Evolutionary conservation across 495 filamentous ascomycete species (phyloP), one percentile per base, ranked within the genome.

Genomic region (Hyaloscypha variabilis): DNA sequence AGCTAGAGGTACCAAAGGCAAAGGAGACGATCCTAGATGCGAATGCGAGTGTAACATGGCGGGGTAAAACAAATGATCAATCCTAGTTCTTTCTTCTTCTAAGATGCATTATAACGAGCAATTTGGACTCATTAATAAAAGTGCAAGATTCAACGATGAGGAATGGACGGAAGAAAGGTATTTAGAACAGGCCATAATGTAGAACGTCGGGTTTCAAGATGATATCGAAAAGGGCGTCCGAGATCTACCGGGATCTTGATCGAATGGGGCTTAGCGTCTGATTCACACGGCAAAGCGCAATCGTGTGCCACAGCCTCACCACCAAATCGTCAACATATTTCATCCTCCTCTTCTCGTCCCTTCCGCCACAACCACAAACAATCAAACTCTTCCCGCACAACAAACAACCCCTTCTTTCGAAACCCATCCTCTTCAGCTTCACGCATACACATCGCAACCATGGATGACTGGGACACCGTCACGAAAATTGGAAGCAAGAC

Each of bases 401-500:
- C 63, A 46, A 59, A 25, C 46, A 66, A 25, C 51, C 26, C 19
- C 51, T 25, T n/a, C 13, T 34, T 55, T n/a, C 25, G n/a, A 24
- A 28, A 60, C 25, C 23, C 62, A 59, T 51, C 56, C 21, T 28
- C 25, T 21, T 26, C 29, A 57, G 34, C 14, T 50, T 17, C 52
- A 58, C 28, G 6, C 26, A 30, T 25, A 46, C 39, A 26, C 36
- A 60, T 30, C 51, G 42, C 58, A 28, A 70, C 10, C 29, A 73
- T 73, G 71, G 85, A 84, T 72, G 90, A 96, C 70, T 97, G 94
- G 94, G 91, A 97, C 71, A 77, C 82, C 67, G 90, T 91, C 69
- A 96, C 93, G 75, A 96, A 92, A 85, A 99, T 99, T 74, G 95
- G 95, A 69, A 89, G 84, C 83, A 94, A 91, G 79, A 81, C 84